phyloP scores from a whole-genome alignment of 2,329 filamentous ascomycete genomes.

The Periconia sp. region DNA sequence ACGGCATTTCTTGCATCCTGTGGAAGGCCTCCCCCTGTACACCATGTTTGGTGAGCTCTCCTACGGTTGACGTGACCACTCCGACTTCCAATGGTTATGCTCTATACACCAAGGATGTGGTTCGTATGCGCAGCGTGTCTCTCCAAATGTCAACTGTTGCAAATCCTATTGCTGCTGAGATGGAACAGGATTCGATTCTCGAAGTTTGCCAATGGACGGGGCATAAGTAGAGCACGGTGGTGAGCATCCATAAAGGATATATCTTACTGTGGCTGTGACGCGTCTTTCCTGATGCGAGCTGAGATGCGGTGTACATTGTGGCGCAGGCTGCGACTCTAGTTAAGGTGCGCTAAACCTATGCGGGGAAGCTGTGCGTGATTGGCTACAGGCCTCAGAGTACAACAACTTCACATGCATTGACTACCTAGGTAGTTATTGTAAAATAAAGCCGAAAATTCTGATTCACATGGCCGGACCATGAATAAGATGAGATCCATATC shows the following conservation, averaged over 20 bases:
- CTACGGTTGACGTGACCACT: not conserved
- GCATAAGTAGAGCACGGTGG: not conserved
- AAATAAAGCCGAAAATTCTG: too few relatives aligned
- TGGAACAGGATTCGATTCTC: not conserved
- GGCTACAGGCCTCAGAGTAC: not conserved
- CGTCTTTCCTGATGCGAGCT: not conserved
- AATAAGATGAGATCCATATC: too few relatives aligned
- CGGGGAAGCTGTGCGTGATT: constrained; percentile 13
- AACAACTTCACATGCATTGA: too few relatives aligned
- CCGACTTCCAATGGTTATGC: not conserved
- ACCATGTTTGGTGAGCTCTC: constrained; percentile 23
- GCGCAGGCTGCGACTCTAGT: too few relatives aligned
- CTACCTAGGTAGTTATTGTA: too few relatives aligned
- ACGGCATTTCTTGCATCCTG: constrained; percentile 40
- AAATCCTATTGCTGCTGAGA: not conserved
- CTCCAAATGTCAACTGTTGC: not conserved
- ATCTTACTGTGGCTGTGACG: constrained; percentile 2
- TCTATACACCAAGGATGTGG: not conserved
- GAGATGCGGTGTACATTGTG: not conserved
- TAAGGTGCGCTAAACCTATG: constrained; percentile 6
- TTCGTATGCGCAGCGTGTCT: not conserved
- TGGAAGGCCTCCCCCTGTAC: constrained; percentile 36
- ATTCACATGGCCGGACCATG: too few relatives aligned
- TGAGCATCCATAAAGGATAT: not conserved
- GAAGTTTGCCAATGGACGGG: not conserved